A percentile compares a stretch with the other conserved stretches of the same genome.
Conservation (phyloP, 257 asterid species). For the Solanum acaule region DNA sequence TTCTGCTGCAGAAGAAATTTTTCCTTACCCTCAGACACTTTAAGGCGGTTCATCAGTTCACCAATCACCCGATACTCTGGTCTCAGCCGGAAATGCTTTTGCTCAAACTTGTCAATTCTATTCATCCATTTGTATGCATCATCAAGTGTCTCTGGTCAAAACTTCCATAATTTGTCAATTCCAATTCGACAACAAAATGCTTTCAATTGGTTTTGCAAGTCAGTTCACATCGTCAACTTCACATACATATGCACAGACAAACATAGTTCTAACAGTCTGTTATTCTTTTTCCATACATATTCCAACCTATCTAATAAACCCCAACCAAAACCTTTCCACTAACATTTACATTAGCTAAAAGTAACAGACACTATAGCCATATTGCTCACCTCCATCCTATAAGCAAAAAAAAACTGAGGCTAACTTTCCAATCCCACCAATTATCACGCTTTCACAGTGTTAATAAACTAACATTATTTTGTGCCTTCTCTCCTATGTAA, state of each 20-base stretch:
- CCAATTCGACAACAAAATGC: background rate
- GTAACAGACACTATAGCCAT: background rate
- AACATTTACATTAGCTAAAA: background rate
- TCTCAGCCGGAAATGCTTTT: conserved; percentile 59
- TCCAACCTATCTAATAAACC: background rate
- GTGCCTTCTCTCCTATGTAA: background rate
- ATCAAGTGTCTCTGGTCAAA: conserved; percentile 54
- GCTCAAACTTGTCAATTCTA: conserved; percentile 71
- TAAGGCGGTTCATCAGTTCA: conserved; percentile 76
- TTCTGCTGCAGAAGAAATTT: conserved; percentile 80
- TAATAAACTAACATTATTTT: background rate
- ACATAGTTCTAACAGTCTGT: background rate
- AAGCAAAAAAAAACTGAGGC: background rate
- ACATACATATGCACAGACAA: background rate
- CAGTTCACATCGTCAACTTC: background rate
- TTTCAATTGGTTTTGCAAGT: background rate
- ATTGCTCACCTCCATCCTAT: background rate
- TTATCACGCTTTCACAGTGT: background rate
- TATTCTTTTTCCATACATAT: background rate
- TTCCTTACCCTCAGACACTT: conserved; percentile 87
- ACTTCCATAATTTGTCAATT: conserved; percentile 8
- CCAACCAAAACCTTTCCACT: background rate
- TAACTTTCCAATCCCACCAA: background rate
- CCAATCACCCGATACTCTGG: conserved; percentile 88
- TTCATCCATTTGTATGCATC: conserved; percentile 69